Conservation (phyloP, 116 monocot species). For the Posidonia oceanica region DNA sequence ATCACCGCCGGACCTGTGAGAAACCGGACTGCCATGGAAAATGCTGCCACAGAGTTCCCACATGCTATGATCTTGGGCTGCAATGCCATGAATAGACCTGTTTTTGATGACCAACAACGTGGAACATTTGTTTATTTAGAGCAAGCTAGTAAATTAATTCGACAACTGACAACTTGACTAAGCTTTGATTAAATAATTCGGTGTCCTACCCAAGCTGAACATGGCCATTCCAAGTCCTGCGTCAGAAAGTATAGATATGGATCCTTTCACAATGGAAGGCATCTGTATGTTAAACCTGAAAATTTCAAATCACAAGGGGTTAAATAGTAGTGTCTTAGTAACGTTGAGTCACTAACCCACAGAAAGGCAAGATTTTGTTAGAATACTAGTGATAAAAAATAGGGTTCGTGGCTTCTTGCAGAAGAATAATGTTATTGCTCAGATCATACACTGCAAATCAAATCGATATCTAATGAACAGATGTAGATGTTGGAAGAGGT, state of each 20-base stretch:
- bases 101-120: neutral
- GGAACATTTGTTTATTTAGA: neutral
- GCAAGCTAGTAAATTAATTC: neutral
- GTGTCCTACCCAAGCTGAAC: constrained; percentile 76
- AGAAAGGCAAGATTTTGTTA: neutral
- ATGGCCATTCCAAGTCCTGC: constrained; percentile 95
- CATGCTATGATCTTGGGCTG: constrained; percentile 92
- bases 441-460: too few species aligned
- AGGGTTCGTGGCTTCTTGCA: too few species aligned
- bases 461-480: too few species aligned
- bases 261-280: constrained; percentile 80
- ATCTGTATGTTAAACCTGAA: constrained; percentile 80
- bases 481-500: neutral
- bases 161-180: neutral
- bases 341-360: neutral
- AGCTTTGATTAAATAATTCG: neutral
- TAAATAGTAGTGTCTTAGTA: neutral
- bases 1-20: constrained; percentile 79
- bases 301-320: neutral
- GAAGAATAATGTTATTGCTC: too few species aligned
- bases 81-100: constrained; percentile 94
- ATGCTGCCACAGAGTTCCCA: constrained; percentile 65
- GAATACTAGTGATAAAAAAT: too few species aligned
- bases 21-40: constrained; percentile 85
- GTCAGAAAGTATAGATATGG: constrained; percentile 76